Base-by-base conservation (phyloP, 495 filamentous ascomycete genomes). In the Hyphodiscus hymeniophilus region DNA sequence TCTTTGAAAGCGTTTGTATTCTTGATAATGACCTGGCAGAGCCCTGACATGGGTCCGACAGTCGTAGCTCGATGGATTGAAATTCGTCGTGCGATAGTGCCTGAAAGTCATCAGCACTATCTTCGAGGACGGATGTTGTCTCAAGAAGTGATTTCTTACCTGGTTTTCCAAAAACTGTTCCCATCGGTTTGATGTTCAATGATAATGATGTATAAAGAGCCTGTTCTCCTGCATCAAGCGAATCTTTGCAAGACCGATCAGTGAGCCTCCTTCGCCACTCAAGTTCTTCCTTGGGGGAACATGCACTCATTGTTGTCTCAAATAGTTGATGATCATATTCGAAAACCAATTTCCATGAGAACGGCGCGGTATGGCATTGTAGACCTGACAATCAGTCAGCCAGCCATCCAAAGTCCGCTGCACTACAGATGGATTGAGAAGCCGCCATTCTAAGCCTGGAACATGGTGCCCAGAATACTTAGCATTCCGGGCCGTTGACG, bases 291-390 rank as follows among this genome's bases (percentile, higher is more conserved):
- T 71, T 76, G 3, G 79, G 74, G 0, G 87, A 91, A 52, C 89
- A 95, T 32, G 89, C 91, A 57, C 86, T 94, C 58, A 95, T 70
- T 17, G 95, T 80, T 24, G 95, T 59, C 65, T 97, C 92, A 60
- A 83, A 92, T 16, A 86, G 74, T 33, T 82, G 80, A 50, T 86
- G 74, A 36, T 83, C 73, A 34, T 77, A 74, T 55, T 90, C 83
- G 55, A 97, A 96, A 13, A 85, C 69, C n/a, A 96, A 60, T 62
- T 96, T 98, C 91, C 90, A 97, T 2, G 89, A 89, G 61, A 87
- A 87, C 11, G 82, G 79, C 17, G 85, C 88, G 16, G 81, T 86
- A 58, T 91, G 79, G 59, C 89, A 96, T 66, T 84, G 85, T 6
- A 95, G 63, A 2, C 90, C 90, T 94, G 52, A 39, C 13, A 6